Conservation (phyloP, 1,139 yeast species). For the Geotrichum aggregatum region DNA sequence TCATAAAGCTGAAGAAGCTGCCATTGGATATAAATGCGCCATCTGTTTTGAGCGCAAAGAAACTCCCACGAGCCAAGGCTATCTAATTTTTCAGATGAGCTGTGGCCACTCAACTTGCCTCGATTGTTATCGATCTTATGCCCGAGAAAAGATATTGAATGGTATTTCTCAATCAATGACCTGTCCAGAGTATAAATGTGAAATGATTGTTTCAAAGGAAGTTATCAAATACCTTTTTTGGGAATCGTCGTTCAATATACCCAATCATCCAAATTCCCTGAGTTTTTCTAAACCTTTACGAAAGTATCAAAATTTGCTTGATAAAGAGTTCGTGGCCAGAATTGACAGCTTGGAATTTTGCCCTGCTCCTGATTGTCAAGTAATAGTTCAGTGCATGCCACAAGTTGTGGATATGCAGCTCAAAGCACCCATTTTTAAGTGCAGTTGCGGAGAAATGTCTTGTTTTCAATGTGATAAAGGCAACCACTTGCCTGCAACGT, state of each 20-base stretch:
- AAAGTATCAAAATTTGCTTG: slow-evolving; percentile 29
- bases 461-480: slow-evolving; percentile 67
- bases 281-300: background rate
- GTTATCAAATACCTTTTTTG: background rate
- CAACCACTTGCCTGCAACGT: slow-evolving; percentile 80
- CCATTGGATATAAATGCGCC: background rate
- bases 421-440: slow-evolving; percentile 60
- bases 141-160: slow-evolving; percentile 47
- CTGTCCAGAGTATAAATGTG: slow-evolving; percentile 49
- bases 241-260: background rate
- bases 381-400: slow-evolving; percentile 48
- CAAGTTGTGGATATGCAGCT: slow-evolving; percentile 37
- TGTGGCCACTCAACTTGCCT: slow-evolving; percentile 71
- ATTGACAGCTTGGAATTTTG: slow-evolving; percentile 63
- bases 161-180: slow-evolving; percentile 47
- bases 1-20: background rate
- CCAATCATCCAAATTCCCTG: background rate
- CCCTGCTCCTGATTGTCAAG: slow-evolving; percentile 78
- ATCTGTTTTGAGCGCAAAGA: background rate
- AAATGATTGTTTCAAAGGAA: background rate
- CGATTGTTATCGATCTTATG: slow-evolving; percentile 60
- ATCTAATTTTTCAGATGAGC: slow-evolving; percentile 49
- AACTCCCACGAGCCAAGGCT: background rate
- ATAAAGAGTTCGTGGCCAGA: slow-evolving; percentile 50
- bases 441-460: slow-evolving; percentile 64